These are phyloP conservation scores for Dicorynia guianensis DNA, from an alignment of 306 rosid genomes.

Conservation along the genomic window DNA sequence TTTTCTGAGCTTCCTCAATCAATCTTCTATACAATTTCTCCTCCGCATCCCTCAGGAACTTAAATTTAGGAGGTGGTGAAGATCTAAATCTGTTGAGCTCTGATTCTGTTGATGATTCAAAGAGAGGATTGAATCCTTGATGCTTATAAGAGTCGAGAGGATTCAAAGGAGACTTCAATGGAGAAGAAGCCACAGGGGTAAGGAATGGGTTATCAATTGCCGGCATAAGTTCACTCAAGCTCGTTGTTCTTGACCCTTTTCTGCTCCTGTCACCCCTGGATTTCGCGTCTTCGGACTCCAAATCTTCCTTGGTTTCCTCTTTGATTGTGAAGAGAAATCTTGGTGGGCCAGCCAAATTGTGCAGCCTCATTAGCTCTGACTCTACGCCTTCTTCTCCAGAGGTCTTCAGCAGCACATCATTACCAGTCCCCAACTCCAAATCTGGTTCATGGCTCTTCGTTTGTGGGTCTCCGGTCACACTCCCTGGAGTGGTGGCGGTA, in stretches of 20 bases:
- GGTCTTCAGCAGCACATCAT: slow-evolving; percentile 51
- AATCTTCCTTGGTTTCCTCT: slow-evolving; percentile 82
- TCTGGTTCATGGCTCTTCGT: slow-evolving; percentile 45
- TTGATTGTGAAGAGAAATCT: slow-evolving; percentile 82
- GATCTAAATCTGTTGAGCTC: slow-evolving; percentile 60
- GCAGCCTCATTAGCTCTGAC: slow-evolving; percentile 78
- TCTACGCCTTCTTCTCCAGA: slow-evolving; percentile 67
- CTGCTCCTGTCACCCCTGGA: slow-evolving; percentile 61
- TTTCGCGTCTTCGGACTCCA: slow-evolving; percentile 72
- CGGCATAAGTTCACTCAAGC: slow-evolving; percentile 64
- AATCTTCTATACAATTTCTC: slow-evolving; percentile 70
- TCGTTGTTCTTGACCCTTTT: slow-evolving; percentile 70
- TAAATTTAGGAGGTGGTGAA: slow-evolving; percentile 83
- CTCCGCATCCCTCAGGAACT: slow-evolving; percentile 81
- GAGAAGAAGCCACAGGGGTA: slow-evolving; percentile 63
- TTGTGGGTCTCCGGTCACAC: slow-evolving; percentile 37
- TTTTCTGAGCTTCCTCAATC: slow-evolving; percentile 66
- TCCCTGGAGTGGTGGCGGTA: slow-evolving; percentile 4
- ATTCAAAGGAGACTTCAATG: slow-evolving; percentile 50
- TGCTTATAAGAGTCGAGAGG: slow-evolving; percentile 55
- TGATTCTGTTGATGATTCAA: slow-evolving; percentile 63
- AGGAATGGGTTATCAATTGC: slow-evolving; percentile 59
- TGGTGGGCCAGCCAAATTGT: slow-evolving; percentile 82
- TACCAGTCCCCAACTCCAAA: slow-evolving; percentile 56
- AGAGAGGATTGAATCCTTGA: slow-evolving; percentile 81